phyloP scores from a whole-genome alignment of 768 basidiomycete species.

The Mycena pura region DNA sequence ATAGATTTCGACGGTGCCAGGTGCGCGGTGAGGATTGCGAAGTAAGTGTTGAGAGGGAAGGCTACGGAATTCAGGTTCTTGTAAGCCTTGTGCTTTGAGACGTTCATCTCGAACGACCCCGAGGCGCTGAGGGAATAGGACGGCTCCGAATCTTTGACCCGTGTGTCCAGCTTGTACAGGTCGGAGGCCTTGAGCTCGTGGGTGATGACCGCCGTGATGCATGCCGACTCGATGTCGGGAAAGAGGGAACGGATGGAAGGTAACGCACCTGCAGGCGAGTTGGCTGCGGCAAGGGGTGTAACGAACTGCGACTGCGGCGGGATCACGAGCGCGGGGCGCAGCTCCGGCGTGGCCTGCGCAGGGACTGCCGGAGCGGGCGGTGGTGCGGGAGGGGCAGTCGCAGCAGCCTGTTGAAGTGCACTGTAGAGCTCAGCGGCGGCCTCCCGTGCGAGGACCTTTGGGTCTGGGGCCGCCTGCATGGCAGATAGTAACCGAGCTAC shows the following conservation, averaged over 20 bases:
- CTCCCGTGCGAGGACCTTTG: no score
- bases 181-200: neutral
- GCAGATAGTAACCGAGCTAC: no score
- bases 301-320: no score
- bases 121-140: neutral
- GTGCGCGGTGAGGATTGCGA: slow-evolving; percentile 4
- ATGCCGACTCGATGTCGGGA: neutral
- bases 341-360: no score
- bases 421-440: no score
- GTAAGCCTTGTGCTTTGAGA: slow-evolving; percentile 8
- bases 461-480: no score
- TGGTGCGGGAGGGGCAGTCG: no score
- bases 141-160: neutral
- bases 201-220: neutral
- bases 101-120: neutral
- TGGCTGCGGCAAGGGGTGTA: no score
- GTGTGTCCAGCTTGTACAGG: neutral
- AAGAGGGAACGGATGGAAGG: neutral
- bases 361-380: no score
- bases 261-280: no score
- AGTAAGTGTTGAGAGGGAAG: neutral
- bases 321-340: no score
- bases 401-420: no score
- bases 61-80: neutral
- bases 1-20: neutral